These are phyloP conservation scores for Mycena olivaceomarginata DNA, from an alignment of 768 basidiomycete species.

Conservation along the genomic window DNA sequence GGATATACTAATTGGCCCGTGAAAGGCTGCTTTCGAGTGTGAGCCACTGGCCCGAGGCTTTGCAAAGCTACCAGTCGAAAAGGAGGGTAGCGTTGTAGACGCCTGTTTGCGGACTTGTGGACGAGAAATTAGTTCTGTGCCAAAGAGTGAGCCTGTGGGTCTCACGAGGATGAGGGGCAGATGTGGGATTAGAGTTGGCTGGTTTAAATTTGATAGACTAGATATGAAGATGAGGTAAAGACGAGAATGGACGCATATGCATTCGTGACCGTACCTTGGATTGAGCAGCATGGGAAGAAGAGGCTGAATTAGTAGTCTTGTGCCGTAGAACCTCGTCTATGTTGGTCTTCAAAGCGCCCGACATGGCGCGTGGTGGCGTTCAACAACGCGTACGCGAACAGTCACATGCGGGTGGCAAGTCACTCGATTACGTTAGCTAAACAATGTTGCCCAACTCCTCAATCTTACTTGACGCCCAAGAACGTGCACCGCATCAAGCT, in stretches of 20 bases:
- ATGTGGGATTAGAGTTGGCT: constrained; percentile 47
- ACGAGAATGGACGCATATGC: background rate
- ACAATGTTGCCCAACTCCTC: no score
- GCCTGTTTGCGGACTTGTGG: constrained; percentile 51
- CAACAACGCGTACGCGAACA: background rate
- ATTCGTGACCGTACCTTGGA: constrained; percentile 47
- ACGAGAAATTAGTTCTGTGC: background rate
- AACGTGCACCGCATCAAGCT: no score
- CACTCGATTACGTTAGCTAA: background rate
- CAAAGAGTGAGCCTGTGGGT: no score
- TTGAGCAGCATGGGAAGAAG: constrained; percentile 28
- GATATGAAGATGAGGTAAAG: background rate
- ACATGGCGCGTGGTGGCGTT: constrained; percentile 25
- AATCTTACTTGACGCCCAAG: no score
- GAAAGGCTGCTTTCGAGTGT: constrained; percentile 11
- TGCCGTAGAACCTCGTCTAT: constrained; percentile 61
- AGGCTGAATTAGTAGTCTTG: constrained; percentile 36
- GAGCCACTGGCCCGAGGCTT: constrained; percentile 49
- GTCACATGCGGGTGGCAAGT: background rate
- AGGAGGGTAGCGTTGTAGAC: constrained; percentile 57
- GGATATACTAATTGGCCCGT: constrained; percentile 56
- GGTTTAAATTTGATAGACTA: constrained; percentile 66
- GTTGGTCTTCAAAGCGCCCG: constrained; percentile 57
- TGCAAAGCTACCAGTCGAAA: constrained; percentile 67
- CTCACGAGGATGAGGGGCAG: constrained; percentile 18